Conservation (phyloP, 495 filamentous ascomycete genomes). For the Poronia punctata region DNA sequence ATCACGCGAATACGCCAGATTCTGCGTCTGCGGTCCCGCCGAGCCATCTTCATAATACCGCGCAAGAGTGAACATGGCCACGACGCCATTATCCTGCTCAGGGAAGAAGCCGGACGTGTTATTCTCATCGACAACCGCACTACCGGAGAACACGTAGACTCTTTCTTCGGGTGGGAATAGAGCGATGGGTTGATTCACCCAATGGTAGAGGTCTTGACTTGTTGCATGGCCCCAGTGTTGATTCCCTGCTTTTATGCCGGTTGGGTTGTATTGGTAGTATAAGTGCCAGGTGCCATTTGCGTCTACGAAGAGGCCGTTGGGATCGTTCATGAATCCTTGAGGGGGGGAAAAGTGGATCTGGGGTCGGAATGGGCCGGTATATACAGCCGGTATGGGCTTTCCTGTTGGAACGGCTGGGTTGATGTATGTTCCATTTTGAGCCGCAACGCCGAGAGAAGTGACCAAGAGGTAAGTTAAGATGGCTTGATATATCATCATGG, state of each 20-base stretch:
- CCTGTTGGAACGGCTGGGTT: slow-evolving; percentile 32
- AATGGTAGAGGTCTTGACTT: slow-evolving; percentile 43
- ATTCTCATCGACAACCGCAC: slow-evolving; percentile 43
- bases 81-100: slow-evolving; percentile 41
- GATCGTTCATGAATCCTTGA: slow-evolving; percentile 53
- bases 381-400: slow-evolving; percentile 31
- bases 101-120: slow-evolving; percentile 54
- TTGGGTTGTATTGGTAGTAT: slow-evolving; percentile 51
- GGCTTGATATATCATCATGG: no score
- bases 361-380: slow-evolving; percentile 32
- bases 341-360: slow-evolving; percentile 50
- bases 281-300: slow-evolving; percentile 43
- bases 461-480: no score
- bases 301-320: slow-evolving; percentile 50
- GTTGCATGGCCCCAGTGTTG: slow-evolving; percentile 52
- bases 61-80: slow-evolving; percentile 51
- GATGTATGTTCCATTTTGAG: slow-evolving; percentile 13
- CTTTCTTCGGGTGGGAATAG: slow-evolving; percentile 40
- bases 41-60: slow-evolving; percentile 24
- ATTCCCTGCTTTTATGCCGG: slow-evolving; percentile 40
- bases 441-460: no score
- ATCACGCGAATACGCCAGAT: slow-evolving; percentile 51
- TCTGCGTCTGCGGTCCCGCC: slow-evolving; percentile 36
- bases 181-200: slow-evolving; percentile 48
- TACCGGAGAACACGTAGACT: slow-evolving; percentile 48